These are phyloP conservation scores for Leishmania arabica DNA, from an alignment of 208 protist genomes.

Conservation along the genomic window DNA sequence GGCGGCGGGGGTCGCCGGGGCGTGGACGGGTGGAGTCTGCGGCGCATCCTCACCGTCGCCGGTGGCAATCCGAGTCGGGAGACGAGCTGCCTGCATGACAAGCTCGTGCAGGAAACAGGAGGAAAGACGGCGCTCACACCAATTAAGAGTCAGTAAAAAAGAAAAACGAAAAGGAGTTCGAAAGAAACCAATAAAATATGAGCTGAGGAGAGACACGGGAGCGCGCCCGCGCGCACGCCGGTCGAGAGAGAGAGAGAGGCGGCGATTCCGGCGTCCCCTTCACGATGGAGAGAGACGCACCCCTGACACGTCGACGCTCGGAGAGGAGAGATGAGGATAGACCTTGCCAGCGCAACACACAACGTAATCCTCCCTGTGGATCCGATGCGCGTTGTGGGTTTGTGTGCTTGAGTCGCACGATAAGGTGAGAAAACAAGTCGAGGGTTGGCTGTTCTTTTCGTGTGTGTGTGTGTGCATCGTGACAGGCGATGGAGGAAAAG, in stretches of 20 bases:
- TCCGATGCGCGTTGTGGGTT: neutral
- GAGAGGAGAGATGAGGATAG: neutral
- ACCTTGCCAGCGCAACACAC: neutral
- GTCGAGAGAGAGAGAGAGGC: neutral
- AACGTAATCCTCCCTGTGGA: neutral
- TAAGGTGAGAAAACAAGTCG: neutral
- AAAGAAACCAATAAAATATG: neutral
- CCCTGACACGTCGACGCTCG: neutral
- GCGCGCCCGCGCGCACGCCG: neutral
- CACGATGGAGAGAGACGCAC: neutral
- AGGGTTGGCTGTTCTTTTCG: neutral
- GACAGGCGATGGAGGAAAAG: too few species aligned
- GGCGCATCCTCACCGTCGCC: neutral
- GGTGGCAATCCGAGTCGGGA: neutral
- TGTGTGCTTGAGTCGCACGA: neutral
- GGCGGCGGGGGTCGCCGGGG: neutral
- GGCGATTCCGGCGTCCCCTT: neutral
- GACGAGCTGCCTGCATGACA: constrained; percentile 5
- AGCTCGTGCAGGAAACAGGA: neutral
- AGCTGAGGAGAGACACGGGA: neutral
- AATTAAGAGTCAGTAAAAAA: neutral
- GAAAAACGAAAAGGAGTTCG: neutral
- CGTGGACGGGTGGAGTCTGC: neutral
- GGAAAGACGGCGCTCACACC: neutral
- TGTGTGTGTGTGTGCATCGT: too few species aligned